phyloP scores from a whole-genome alignment of 176 grass and related monocot species.

The Phyllostachys edulis region DNA sequence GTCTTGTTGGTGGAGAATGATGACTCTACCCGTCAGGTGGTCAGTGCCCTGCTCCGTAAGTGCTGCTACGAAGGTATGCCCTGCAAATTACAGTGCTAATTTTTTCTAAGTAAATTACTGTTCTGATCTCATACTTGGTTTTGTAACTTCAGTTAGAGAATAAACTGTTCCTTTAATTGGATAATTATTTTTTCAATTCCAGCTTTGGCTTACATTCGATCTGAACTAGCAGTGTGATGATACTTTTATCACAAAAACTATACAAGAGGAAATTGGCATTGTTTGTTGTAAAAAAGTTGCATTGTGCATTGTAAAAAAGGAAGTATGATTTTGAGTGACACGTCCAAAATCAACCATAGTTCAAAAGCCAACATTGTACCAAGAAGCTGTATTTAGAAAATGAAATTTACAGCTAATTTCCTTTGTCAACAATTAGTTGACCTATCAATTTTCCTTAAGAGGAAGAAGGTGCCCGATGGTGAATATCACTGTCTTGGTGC shows the following conservation, averaged over 20 bases:
- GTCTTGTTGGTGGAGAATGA: constrained; percentile 88
- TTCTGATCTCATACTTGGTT: constrained; percentile 12
- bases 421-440: background rate
- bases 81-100: background rate
- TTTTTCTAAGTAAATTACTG: background rate
- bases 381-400: constrained; percentile 2
- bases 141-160: background rate
- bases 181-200: background rate
- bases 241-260: background rate
- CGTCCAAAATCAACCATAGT: background rate
- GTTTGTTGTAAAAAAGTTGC: background rate
- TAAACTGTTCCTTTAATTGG: background rate
- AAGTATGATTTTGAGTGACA: background rate
- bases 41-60: constrained; percentile 75
- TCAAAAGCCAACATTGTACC: background rate
- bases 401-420: background rate
- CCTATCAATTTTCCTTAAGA: background rate
- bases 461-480: background rate
- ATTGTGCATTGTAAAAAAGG: background rate
- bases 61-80: constrained; percentile 86
- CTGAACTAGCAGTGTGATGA: background rate
- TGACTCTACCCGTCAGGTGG: constrained; percentile 78
- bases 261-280: background rate
- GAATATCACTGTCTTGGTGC: constrained; percentile 14
- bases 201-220: background rate